These are phyloP conservation scores for Chenopodium suecicum DNA, from an alignment of 148 eudicot species.

Conservation along the genomic window DNA sequence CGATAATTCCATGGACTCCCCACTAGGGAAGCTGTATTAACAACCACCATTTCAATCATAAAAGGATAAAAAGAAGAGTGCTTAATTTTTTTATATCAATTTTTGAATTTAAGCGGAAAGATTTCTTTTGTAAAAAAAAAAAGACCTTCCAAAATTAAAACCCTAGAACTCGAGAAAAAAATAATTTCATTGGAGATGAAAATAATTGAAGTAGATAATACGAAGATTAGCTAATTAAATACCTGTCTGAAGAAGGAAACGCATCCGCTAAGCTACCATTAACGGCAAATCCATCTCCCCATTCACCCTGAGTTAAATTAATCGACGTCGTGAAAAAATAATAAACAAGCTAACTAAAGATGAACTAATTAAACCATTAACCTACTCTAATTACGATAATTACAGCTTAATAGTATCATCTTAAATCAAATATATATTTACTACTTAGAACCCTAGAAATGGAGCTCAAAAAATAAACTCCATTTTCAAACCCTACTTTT, in stretches of 20 bases:
- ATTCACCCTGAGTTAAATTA: slow-evolving; percentile 31
- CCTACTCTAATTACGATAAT: neutral
- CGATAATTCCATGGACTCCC: slow-evolving; percentile 38
- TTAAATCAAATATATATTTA: neutral
- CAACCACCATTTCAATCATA: neutral
- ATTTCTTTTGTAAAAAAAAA: too few species aligned
- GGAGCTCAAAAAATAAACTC: neutral
- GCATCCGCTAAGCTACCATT: slow-evolving; percentile 36
- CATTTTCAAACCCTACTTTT: slow-evolving; percentile 21
- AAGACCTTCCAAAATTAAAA: neutral
- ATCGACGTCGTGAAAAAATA: slow-evolving; percentile 17
- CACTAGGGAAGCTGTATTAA: slow-evolving; percentile 17
- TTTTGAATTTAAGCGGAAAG: neutral
- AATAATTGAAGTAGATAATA: neutral
- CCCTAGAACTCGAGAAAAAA: slow-evolving; percentile 1
- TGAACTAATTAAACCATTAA: neutral
- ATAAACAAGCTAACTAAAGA: neutral
- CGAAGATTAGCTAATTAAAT: neutral
- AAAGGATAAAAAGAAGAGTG: neutral
- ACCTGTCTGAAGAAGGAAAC: slow-evolving; percentile 46
- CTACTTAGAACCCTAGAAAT: slow-evolving; percentile 19
- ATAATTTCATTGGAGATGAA: slow-evolving; percentile 8
- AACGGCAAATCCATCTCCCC: slow-evolving; percentile 27
- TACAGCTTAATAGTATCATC: neutral
- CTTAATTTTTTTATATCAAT: neutral